phyloP scores from a whole-genome alignment of 257 asterid species.

The Prunella vulgaris region DNA sequence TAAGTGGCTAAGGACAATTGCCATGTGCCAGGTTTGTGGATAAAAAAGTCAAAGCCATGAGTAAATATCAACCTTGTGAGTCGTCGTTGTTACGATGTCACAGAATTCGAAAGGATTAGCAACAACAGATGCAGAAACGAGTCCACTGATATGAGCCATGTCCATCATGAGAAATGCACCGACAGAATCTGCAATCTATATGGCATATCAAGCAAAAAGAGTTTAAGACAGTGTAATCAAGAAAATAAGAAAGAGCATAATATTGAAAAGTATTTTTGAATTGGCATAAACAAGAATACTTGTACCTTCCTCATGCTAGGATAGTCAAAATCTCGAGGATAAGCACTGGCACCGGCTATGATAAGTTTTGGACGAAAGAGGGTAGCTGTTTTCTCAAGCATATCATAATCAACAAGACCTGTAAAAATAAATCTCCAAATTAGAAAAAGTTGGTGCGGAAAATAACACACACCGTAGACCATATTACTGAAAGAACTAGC shows the following conservation, averaged over 20 bases:
- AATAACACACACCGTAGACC: not conserved
- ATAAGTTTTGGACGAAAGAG: constrained; percentile 93
- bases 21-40: not conserved
- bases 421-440: constrained; percentile 19
- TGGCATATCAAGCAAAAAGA: not conserved
- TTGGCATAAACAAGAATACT: too few species aligned
- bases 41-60: not conserved
- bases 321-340: constrained; percentile 91
- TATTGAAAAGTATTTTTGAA: too few species aligned
- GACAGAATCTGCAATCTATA: constrained; percentile 81
- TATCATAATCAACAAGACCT: constrained; percentile 90
- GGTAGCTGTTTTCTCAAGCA: constrained; percentile 84
- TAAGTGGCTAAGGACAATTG: too few species aligned
- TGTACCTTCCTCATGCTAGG: constrained; percentile 86
- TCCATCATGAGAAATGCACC: constrained; percentile 99
- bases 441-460: not conserved
- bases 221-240: constrained; percentile 6
- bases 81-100: constrained; percentile 94
- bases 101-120: constrained; percentile 91
- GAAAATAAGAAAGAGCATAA: not conserved
- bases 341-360: constrained; percentile 96
- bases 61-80: constrained; percentile 65
- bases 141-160: constrained; percentile 98
- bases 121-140: constrained; percentile 90
- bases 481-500: not conserved